These are phyloP conservation scores for Lentinula novae-zelandiae DNA, from an alignment of 1,284 basidiomycete species.

Conservation along the genomic window DNA sequence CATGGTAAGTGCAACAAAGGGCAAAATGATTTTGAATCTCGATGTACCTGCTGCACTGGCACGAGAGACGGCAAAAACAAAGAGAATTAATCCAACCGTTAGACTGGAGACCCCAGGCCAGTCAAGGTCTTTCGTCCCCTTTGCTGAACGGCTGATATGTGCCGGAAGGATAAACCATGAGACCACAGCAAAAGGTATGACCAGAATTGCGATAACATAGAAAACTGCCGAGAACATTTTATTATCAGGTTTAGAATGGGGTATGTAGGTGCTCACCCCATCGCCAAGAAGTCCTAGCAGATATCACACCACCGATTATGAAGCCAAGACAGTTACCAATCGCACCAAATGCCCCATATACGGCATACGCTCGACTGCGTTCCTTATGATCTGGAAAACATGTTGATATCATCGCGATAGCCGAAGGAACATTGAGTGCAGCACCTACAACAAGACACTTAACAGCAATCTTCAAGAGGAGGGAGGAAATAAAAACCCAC, in stretches of 20 bases:
- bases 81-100: slow-evolving; percentile 18
- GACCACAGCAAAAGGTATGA: slow-evolving; percentile 15
- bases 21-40: neutral
- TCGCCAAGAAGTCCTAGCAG: slow-evolving; percentile 16
- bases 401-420: slow-evolving; percentile 17
- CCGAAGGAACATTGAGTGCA: slow-evolving; percentile 21
- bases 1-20: neutral
- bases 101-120: slow-evolving; percentile 17
- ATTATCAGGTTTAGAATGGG: neutral
- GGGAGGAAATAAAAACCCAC: slow-evolving; percentile 5
- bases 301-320: slow-evolving; percentile 18
- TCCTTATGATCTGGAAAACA: slow-evolving; percentile 15
- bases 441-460: slow-evolving; percentile 13
- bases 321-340: slow-evolving; percentile 18
- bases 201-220: slow-evolving; percentile 18
- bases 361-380: slow-evolving; percentile 17
- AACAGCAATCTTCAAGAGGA: neutral
- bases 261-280: slow-evolving; percentile 17
- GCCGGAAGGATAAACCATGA: slow-evolving; percentile 19
- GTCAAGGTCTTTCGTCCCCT: slow-evolving; percentile 15
- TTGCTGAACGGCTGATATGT: neutral
- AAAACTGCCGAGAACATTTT: slow-evolving; percentile 10
- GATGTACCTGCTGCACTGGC: slow-evolving; percentile 12
- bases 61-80: slow-evolving; percentile 19
- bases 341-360: slow-evolving; percentile 18